Percentiles rank a stretch among this genome's conserved stretches.
Evolutionary conservation across 2,329 filamentous ascomycete genomes (phyloP).

Genomic region (Neobulgaria alba): DNA sequence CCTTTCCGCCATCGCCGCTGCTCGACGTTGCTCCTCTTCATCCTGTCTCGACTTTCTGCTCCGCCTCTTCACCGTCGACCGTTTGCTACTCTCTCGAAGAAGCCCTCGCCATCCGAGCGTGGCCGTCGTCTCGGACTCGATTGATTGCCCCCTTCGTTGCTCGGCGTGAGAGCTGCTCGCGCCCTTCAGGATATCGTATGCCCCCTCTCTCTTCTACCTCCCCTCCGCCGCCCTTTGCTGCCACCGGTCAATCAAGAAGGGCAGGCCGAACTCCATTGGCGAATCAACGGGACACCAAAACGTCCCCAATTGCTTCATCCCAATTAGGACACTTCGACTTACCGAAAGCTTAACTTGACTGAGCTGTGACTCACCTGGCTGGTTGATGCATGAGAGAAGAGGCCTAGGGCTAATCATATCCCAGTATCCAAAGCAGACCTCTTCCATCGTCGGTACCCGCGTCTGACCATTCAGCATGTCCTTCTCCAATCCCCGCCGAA

Average conservation of each 20-base stretch:
- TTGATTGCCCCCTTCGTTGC: not conserved
- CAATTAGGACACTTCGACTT: constrained; percentile 13
- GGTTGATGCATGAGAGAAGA: constrained; percentile 20
- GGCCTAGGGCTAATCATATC: constrained; percentile 21
- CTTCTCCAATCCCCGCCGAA: constrained; percentile 27
- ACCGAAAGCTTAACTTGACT: constrained; percentile 17
- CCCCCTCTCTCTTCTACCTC: constrained; percentile 1
- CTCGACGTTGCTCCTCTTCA: not conserved
- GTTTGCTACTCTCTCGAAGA: not conserved
- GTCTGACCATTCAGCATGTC: constrained; percentile 28
- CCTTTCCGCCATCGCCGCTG: not conserved
- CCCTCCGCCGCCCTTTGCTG: not conserved
- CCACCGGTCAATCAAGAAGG: constrained; percentile 9
- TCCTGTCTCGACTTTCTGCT: not conserved
- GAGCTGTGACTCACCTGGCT: constrained; percentile 23
- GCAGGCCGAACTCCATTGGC: constrained; percentile 12
- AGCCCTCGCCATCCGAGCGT: not conserved
- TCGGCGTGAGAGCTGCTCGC: not conserved
- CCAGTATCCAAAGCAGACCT: constrained; percentile 17
- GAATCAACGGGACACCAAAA: constrained; percentile 22
- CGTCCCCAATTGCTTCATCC: constrained; percentile 17
- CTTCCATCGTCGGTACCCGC: constrained; percentile 1
- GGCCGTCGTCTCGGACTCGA: not conserved
- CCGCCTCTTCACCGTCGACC: not conserved
- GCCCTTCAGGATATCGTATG: constrained; percentile 4